Percentiles rank a stretch among this genome's conserved stretches.
These are phyloP conservation scores for Ceratorhiza oryzae-sativae DNA, from an alignment of 1,284 basidiomycete genomes.

Conservation along the genomic window DNA sequence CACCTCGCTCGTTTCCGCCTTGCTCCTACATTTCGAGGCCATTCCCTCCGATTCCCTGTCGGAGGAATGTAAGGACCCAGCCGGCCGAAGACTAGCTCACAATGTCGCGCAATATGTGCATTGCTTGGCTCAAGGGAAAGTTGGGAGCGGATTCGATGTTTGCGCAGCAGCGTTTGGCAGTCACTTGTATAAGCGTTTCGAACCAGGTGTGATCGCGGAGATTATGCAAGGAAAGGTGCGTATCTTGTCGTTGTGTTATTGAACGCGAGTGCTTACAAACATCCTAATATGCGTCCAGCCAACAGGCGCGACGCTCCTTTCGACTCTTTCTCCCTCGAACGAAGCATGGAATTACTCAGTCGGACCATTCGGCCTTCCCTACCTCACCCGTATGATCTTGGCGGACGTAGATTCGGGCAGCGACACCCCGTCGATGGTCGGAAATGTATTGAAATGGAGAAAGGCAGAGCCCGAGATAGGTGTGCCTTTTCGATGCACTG, in stretches of 20 bases:
- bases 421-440: conserved; percentile 90
- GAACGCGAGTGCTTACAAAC: background rate
- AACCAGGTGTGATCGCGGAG: conserved; percentile 69
- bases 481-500: conserved; percentile 46
- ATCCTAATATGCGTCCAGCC: conserved; percentile 10
- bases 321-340: conserved; percentile 67
- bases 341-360: conserved; percentile 71
- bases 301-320: conserved; percentile 45
- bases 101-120: conserved; percentile 96
- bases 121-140: conserved; percentile 96
- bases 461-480: conserved; percentile 66
- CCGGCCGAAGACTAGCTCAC: conserved; percentile 74
- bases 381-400: conserved; percentile 78
- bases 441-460: conserved; percentile 88
- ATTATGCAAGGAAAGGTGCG: conserved; percentile 71
- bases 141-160: conserved; percentile 98
- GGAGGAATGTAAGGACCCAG: conserved; percentile 51
- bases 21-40: conserved; percentile 80
- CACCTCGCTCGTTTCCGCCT: conserved; percentile 87
- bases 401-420: conserved; percentile 94
- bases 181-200: conserved; percentile 91
- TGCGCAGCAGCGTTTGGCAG: conserved; percentile 94
- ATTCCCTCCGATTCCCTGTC: conserved; percentile 62
- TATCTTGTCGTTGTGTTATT: background rate
- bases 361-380: conserved; percentile 79